Evolutionary conservation across 2,329 filamentous ascomycete species (phyloP).

Genomic region (Neobulgaria alba): DNA sequence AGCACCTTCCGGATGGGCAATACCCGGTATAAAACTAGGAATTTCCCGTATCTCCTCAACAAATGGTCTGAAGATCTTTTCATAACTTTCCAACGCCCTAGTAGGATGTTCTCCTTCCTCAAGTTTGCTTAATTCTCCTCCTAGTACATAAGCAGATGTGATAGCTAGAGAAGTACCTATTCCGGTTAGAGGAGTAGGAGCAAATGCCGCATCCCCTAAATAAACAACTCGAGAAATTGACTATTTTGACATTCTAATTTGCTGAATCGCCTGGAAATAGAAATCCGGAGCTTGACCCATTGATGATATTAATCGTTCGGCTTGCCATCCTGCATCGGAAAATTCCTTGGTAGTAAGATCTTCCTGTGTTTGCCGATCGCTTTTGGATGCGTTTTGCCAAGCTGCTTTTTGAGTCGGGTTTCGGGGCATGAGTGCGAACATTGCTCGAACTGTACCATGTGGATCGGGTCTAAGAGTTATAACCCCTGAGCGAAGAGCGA

Average conservation of each 20-base stretch:
- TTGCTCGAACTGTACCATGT: constrained; percentile 2
- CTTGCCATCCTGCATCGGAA: constrained; percentile 36
- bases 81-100: constrained; percentile 36
- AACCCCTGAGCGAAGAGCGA: constrained; percentile 2
- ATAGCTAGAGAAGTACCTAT: constrained; percentile 42
- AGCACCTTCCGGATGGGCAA: constrained; percentile 2
- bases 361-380: constrained; percentile 32
- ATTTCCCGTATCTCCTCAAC: constrained; percentile 33
- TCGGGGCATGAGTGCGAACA: constrained; percentile 3
- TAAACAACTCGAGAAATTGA: constrained; percentile 38
- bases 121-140: constrained; percentile 37
- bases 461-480: constrained; percentile 2
- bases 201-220: constrained; percentile 45
- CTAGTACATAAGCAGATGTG: constrained; percentile 44
- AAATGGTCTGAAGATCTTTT: constrained; percentile 35
- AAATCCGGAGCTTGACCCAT: constrained; percentile 30
- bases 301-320: constrained; percentile 32
- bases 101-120: constrained; percentile 17
- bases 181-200: constrained; percentile 40
- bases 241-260: constrained; percentile 36
- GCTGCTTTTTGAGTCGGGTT: not conserved
- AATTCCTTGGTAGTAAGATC: constrained; percentile 32
- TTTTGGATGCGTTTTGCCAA: constrained; percentile 17
- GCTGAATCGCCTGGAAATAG: constrained; percentile 35
- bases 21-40: constrained; percentile 1